Conservation (phyloP, 75 land plant species). For the Adiantum capillusveneris region DNA sequence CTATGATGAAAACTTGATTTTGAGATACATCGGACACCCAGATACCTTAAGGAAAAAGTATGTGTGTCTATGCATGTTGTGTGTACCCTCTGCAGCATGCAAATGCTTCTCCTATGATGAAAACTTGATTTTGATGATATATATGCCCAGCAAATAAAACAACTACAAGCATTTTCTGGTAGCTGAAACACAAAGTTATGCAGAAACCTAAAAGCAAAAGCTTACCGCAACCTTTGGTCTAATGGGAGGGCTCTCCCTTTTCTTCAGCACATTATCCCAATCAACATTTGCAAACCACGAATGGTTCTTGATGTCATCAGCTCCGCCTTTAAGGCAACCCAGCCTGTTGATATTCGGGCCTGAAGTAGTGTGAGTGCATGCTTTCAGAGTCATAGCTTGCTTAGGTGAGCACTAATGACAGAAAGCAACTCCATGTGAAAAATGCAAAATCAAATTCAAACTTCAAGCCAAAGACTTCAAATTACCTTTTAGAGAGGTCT, state of each 20-base stretch:
- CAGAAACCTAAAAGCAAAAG: no score
- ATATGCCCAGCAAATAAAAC: no score
- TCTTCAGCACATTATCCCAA: slow-evolving; percentile 25
- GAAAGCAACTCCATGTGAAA: background rate
- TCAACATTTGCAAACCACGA: slow-evolving; percentile 30
- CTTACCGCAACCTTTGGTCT: slow-evolving; percentile 23
- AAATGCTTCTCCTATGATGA: no score
- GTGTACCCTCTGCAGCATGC: no score
- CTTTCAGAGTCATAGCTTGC: background rate
- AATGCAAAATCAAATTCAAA: background rate
- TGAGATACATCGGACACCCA: no score
- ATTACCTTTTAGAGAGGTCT: slow-evolving; percentile 33
- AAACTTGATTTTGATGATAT: no score
- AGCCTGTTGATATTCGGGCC: slow-evolving; percentile 18
- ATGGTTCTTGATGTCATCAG: slow-evolving; percentile 32
- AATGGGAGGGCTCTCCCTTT: slow-evolving; percentile 28
- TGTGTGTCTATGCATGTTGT: no score
- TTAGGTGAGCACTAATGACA: background rate
- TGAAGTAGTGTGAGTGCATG: slow-evolving; percentile 1
- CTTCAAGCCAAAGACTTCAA: background rate
- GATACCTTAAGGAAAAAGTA: no score
- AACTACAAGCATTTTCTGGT: no score
- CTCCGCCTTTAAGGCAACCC: slow-evolving; percentile 37
- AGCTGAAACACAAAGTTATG: no score
- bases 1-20: no score